Conservation (phyloP, 371 early-diverging fungal species). For the Entomophthora muscae region DNA sequence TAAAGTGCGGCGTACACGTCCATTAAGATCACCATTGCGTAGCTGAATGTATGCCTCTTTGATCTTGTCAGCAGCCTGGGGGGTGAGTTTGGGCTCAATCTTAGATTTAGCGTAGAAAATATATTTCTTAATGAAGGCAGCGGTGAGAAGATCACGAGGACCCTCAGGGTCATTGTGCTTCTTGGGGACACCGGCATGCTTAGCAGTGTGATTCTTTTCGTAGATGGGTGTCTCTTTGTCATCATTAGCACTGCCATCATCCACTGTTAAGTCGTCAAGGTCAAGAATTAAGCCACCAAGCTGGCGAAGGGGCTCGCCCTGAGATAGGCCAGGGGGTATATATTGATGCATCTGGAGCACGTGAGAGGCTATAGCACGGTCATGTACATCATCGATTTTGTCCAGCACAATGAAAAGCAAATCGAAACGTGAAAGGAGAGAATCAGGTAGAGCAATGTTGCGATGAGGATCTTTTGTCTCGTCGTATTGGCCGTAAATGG, state of each 20-base stretch:
- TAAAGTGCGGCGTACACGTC: slow-evolving; percentile 23
- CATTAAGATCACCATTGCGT: slow-evolving; percentile 20
- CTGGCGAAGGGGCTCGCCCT: slow-evolving; percentile 12
- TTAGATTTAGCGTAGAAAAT: slow-evolving; percentile 66
- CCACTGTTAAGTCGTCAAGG: slow-evolving; percentile 13
- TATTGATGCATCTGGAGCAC: slow-evolving; percentile 87
- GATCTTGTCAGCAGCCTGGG: slow-evolving; percentile 60
- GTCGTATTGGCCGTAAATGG: slow-evolving; percentile 85
- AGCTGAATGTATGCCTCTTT: slow-evolving; percentile 63
- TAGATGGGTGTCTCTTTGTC: slow-evolving; percentile 51
- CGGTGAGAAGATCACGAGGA: slow-evolving; percentile 39
- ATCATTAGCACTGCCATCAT: slow-evolving; percentile 12
- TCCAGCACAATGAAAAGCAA: slow-evolving; percentile 95
- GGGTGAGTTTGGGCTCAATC: slow-evolving; percentile 45
- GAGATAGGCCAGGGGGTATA: slow-evolving; percentile 46
- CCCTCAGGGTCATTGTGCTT: slow-evolving; percentile 14
- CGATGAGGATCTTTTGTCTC: slow-evolving; percentile 61
- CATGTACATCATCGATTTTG: slow-evolving; percentile 59
- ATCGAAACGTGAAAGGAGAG: slow-evolving; percentile 97
- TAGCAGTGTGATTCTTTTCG: slow-evolving; percentile 22
- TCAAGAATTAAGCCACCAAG: background rate
- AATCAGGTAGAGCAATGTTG: slow-evolving; percentile 97
- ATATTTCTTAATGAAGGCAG: slow-evolving; percentile 64
- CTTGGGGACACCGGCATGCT: slow-evolving; percentile 39
- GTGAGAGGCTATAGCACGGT: slow-evolving; percentile 78